Conservation (phyloP, 1,139 yeast genomes). For the Protomyces inouyei region DNA sequence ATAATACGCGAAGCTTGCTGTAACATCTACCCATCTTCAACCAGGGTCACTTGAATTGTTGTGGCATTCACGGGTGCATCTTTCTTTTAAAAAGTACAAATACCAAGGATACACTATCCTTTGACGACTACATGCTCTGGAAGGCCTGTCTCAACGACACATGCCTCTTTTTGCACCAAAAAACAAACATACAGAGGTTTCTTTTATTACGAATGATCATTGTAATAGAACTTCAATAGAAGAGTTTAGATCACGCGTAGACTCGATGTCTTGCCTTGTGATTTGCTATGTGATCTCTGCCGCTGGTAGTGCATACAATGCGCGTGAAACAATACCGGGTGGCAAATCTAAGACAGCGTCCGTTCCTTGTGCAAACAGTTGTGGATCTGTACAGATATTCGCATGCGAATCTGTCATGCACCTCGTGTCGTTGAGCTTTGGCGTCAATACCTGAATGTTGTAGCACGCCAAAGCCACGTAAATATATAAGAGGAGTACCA, state of each 20-base stretch:
- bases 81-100: too few species aligned
- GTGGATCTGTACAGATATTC: conserved; percentile 41
- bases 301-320: conserved; percentile 1
- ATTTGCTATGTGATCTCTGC: not conserved
- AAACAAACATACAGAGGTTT: not conserved
- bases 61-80: not conserved
- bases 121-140: not conserved
- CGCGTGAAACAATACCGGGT: conserved; percentile 50
- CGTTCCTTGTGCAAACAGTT: conserved; percentile 46
- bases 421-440: conserved; percentile 53
- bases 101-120: not conserved
- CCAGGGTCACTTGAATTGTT: not conserved
- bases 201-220: too few species aligned
- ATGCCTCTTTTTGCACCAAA: not conserved
- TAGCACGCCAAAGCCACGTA: conserved; percentile 67
- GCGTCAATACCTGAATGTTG: conserved; percentile 68
- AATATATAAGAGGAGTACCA: conserved; percentile 64
- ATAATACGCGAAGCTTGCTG: not conserved
- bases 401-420: conserved; percentile 68
- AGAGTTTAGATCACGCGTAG: too few species aligned
- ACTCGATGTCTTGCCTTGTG: too few species aligned
- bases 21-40: not conserved
- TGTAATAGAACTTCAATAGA: not conserved
- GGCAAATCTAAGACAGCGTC: conserved; percentile 86
- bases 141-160: not conserved